Evolutionary conservation across 805 yeast genomes (phyloP), one percentile per base, ranked within the genome.

Genomic region (Nadsonia fulvescens): DNA sequence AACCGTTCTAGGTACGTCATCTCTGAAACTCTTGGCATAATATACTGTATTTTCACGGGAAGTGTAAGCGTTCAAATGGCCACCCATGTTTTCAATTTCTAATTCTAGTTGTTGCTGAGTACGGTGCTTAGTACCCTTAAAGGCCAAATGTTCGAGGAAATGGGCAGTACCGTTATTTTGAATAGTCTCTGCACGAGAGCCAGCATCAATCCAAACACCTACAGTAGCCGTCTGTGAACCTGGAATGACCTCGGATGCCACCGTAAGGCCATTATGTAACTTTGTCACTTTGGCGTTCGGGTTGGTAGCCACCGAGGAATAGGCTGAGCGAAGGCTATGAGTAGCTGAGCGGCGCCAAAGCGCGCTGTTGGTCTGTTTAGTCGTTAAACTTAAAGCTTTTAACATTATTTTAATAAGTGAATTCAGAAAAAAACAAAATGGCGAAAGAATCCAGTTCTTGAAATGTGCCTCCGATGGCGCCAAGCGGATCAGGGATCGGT

Each of bases 201-300:
- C 99, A 20, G 98, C 94, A 53, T 89, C 94, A 34, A 89, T 82
- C 86, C 94, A 91, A 29, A 89, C 86, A 3, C 96, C 98, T 8
- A 89, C 94, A 2, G 98, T 89, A 34, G 98, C 96, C 22, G 95
- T 82, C 39, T 74, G 63, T 5, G 91, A 72, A 35, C 76, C 72
- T 7, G 96, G 96, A 46, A 77, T 68, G 22, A 61, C 44, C 47
- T 89, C 96, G 23, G 91, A 66, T 29, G 96, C 98, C 20, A 86
- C 93, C 0, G 95, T 86, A 22, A 89, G 53, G 3, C 99, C 99
- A 47, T 89, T 89, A n/a, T 72, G 57, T 28, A 89, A 58, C 3
- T 73, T 67, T 2, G 94, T 67, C 6, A 82, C 76, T 44, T 61
- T 54, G 15, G 79, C 67, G 15, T 49, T 45, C 13, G 71, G 64